Base-by-base conservation (phyloP, 1,139 yeast genomes). In the Yamadazyma sp. region DNA sequence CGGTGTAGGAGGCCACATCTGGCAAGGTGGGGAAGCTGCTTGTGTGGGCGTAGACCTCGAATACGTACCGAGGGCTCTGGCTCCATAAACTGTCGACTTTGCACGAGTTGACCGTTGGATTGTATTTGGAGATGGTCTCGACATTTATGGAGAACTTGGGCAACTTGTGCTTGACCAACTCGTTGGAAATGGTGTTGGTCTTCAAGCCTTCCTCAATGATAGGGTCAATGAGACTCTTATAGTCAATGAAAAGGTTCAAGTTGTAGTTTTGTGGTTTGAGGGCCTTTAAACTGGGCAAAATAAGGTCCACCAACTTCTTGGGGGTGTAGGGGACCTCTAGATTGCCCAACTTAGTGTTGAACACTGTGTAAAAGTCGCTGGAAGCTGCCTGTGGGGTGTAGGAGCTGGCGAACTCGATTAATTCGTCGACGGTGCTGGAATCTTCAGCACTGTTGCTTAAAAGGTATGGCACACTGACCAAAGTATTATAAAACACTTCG, bases 11-110 rank as follows among this genome's bases (percentile, higher is more conserved):
- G 4, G 73, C 74, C 17, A 77, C 71, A 2, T 77, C 66, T 0
- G 97, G 96, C 3, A 87, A 87, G 0, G 97, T 87, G 43, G 80
- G 83, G 43, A 84, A 77, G 11, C 65, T 66, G 3, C 70, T 63
- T 17, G 42, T 33, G 36, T 44, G 41, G 45, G 78, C 66, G 59
- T 85, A 92, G 17, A 85, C 81, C 46, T 83, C 83, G 55, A 85
- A 79, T 22, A 79, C 68, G 23, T 76, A 63, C 46, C 94, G 70
- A 37, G 92, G 85, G 36, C 70, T 69, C 48, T 55, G 48, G 35
- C 40, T 43, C 77, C 77, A 72, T 41, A 69, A 57, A 31, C 52
- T 50, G 43, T 72, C 77, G 41, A 71, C 64, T 28, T 28, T 28
- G 12, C 17, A 8, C 14, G 60, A 49, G 5, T 39, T 40, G 2